phyloP scores from a whole-genome alignment of 1,284 basidiomycete species.

The Apiotrichum laibachii region DNA sequence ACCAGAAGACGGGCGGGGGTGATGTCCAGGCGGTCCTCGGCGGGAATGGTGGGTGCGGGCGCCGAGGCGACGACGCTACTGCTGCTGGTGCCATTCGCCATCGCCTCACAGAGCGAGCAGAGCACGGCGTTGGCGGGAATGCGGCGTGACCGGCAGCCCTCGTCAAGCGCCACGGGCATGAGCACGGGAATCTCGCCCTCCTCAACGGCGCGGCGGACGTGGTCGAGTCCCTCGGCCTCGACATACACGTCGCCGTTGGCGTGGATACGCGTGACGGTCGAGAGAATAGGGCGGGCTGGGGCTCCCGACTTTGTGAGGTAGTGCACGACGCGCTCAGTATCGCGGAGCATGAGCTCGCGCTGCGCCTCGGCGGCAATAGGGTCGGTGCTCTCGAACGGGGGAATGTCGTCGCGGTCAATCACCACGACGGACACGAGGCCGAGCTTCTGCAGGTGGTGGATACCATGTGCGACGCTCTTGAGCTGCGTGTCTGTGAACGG shows the following conservation, averaged over 20 bases:
- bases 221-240: conserved; percentile 69
- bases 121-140: conserved; percentile 89
- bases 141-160: conserved; percentile 79
- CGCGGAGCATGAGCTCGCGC: conserved; percentile 71
- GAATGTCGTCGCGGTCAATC: conserved; percentile 80
- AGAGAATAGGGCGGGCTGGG: conserved; percentile 78
- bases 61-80: not conserved
- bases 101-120: conserved; percentile 79
- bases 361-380: conserved; percentile 35
- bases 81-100: conserved; percentile 56
- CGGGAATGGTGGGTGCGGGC: not conserved
- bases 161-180: conserved; percentile 89
- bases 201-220: conserved; percentile 80
- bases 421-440: conserved; percentile 94
- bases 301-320: conserved; percentile 81
- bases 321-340: conserved; percentile 79
- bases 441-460: conserved; percentile 92
- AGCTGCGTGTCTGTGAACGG: conserved; percentile 95
- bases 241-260: conserved; percentile 43
- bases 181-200: conserved; percentile 95
- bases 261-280: conserved; percentile 71
- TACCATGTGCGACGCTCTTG: conserved; percentile 85
- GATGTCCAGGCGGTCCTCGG: conserved; percentile 57
- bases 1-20: conserved; percentile 93
- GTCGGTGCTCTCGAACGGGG: conserved; percentile 59